phyloP scores from a whole-genome alignment of 352 stramenopile species.

The Phytophthora quininea region DNA sequence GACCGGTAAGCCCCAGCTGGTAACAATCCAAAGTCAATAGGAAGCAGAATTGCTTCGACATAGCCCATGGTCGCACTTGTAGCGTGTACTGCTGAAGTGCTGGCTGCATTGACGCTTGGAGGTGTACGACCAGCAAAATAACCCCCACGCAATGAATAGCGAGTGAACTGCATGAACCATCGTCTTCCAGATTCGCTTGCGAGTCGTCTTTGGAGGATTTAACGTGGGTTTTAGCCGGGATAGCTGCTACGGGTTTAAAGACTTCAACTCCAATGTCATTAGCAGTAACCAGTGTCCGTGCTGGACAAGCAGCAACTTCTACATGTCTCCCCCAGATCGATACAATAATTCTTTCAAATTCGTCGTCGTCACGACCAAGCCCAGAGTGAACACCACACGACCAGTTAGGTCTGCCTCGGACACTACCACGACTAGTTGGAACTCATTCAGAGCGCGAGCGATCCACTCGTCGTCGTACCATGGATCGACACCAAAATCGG shows the following conservation, averaged over 20 bases:
- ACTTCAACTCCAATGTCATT: too few species aligned
- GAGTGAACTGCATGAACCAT: neutral
- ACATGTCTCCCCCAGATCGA: neutral
- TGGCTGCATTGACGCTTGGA: constrained; percentile 3
- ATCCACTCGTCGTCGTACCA: constrained; percentile 22
- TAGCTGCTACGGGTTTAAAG: too few species aligned
- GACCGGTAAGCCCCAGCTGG: constrained; percentile 1
- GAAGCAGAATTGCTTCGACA: constrained; percentile 20
- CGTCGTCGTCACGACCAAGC: constrained; percentile 2
- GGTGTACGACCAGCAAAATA: constrained; percentile 13
- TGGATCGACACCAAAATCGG: neutral
- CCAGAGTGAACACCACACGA: constrained; percentile 3
- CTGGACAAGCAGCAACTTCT: neutral
- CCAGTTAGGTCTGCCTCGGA: constrained; percentile 8
- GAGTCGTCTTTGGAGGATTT: neutral
- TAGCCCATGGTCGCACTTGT: constrained; percentile 28
- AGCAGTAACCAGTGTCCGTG: neutral
- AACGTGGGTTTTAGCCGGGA: neutral
- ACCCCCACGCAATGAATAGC: constrained; percentile 5
- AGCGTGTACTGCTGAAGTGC: constrained; percentile 9
- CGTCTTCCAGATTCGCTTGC: neutral
- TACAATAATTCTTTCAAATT: constrained; percentile 15
- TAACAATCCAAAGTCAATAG: constrained; percentile 33
- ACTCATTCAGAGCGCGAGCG: constrained; percentile 8
- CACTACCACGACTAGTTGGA: constrained; percentile 18